A percentile compares a stretch with the other conserved stretches of the same genome.
phyloP scores from a whole-genome alignment of 306 rosid genomes.

The Fragaria ananassa region DNA sequence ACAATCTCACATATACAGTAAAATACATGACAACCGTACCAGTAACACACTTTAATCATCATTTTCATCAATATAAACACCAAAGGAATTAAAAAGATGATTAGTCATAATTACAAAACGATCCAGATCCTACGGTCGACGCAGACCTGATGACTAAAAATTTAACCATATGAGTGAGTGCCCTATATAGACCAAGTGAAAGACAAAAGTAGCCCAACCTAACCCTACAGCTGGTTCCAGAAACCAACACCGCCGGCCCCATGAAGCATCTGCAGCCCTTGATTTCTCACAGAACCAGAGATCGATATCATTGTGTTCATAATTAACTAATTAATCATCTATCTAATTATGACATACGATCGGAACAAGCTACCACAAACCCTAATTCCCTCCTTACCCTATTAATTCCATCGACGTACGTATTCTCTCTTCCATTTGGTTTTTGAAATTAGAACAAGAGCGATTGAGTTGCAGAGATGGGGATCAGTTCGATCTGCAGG shows the following conservation, averaged over 20 bases:
- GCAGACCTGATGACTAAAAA: constrained; percentile 2
- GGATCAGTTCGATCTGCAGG: neutral
- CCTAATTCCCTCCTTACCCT: neutral
- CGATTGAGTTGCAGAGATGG: neutral
- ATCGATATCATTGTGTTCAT: constrained; percentile 9
- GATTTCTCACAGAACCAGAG: constrained; percentile 5
- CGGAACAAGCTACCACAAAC: constrained; percentile 2
- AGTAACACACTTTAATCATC: neutral
- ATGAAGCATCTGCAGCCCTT: constrained; percentile 12
- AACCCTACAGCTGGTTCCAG: constrained; percentile 26
- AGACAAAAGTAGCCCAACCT: constrained; percentile 17
- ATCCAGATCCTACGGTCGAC: constrained; percentile 19
- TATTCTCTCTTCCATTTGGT: neutral
- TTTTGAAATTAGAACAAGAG: neutral
- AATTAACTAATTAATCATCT: constrained; percentile 1
- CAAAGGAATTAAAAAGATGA: neutral
- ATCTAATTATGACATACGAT: constrained; percentile 9
- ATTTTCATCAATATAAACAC: neutral
- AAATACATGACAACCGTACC: neutral
- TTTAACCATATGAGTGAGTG: neutral
- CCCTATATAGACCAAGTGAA: neutral
- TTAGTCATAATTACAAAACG: constrained; percentile 14
- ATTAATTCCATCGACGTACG: neutral
- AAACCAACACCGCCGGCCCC: constrained; percentile 17
- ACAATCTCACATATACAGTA: constrained; percentile 1